Evolutionary conservation across 768 basidiomycete species (phyloP), one percentile per base, ranked within the genome.

Genomic region (Tulasnella sp.): DNA sequence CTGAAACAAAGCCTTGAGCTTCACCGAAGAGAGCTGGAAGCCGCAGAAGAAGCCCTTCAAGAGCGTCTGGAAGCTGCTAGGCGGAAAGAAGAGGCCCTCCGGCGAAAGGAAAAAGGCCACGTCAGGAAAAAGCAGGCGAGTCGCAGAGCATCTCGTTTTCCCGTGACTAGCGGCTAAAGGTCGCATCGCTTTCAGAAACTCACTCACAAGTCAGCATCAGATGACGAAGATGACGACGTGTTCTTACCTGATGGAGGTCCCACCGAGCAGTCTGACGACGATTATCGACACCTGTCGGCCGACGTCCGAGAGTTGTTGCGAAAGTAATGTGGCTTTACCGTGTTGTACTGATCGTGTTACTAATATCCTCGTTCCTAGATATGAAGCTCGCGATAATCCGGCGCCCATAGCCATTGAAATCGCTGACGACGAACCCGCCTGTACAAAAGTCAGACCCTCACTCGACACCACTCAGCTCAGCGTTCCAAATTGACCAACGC

Each of bases 251-350:
- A 92, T 1, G 87, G 87, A 29, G 86, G 84, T 13, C 67, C 81
- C 77, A 55, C 83, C 71, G 73, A 61, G 67, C 18, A 51, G 16
- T 16, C 61, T 35, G 79, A 80, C 7, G 83, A 83, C 6, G 84
- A 85, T 61, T 84, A 84, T 32, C 79, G 55, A 32, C 61, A 76
- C 81, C 86, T 96, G 6, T 92, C 93, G 7, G 90, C 92, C 2
- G 92, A 90, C 57, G 90, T 97, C 7, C 88, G 90, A 37, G 93
- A 90, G 0, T 85, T 97, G 15, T 92, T 97, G 91, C 87, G 86
- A 73, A 92, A 90, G 96, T 95, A 80, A 69, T 88, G 83, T 9
- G 7, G 3, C 1, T 6, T n/a, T 69, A 48, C 61, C 26, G 29
- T 3, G 37, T 37, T 20, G 1, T 61, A 11, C 6, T 18, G n/a